Percentiles rank a stretch among this genome's conserved stretches.
These are phyloP conservation scores for Cladosporium sp. DNA, from an alignment of 2,329 filamentous ascomycete genomes.

Conservation along the genomic window DNA sequence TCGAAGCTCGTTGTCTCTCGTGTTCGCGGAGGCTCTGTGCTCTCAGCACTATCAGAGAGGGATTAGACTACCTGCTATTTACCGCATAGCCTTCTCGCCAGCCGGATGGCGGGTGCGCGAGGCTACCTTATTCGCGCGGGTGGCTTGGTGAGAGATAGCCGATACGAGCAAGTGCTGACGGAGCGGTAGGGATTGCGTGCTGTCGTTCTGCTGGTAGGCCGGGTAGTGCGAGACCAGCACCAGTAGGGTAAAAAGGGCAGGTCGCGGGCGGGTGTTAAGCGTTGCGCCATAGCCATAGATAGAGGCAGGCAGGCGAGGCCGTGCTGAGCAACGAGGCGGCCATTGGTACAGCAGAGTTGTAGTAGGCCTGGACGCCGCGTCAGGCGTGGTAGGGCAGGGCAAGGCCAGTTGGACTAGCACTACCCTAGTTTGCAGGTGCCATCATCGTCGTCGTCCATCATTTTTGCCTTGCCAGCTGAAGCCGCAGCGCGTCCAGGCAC, in stretches of 20 bases:
- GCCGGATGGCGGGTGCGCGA: not conserved
- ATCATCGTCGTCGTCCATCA: not conserved
- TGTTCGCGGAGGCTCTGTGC: conserved; percentile 10
- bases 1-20: not conserved
- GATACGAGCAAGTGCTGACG: conserved; percentile 9
- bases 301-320: not conserved
- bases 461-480: not conserved
- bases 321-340: not conserved
- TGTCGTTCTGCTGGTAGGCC: not conserved
- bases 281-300: not conserved
- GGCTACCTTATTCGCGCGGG: not conserved
- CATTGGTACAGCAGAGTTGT: not conserved
- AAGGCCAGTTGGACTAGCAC: not conserved
- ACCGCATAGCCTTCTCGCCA: not conserved
- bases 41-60: conserved; percentile 1
- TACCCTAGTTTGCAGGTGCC: not conserved
- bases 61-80: not conserved
- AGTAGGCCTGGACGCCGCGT: not conserved
- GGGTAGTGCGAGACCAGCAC: not conserved
- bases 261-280: too few species aligned
- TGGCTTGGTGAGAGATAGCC: not conserved
- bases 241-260: too few species aligned
- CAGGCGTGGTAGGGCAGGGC: not conserved
- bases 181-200: not conserved
- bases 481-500: not conserved